Percentiles rank a stretch among this genome's conserved stretches.
Conservation (phyloP, 2,329 filamentous ascomycete species). For the Ilyonectria sp. region DNA sequence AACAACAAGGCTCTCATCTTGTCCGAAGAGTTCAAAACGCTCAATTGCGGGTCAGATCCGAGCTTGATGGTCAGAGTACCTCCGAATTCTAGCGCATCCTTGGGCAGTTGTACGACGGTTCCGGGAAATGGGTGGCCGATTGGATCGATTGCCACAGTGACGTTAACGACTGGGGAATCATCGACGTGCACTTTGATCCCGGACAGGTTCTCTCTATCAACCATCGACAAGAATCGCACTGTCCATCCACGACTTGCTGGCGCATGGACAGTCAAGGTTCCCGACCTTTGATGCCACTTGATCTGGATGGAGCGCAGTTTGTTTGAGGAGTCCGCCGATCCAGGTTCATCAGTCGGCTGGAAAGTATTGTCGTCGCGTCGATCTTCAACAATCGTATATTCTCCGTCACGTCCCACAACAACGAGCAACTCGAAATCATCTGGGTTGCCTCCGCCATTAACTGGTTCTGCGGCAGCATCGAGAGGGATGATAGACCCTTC, state of each 20-base stretch:
- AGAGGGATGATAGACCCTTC: slow-evolving; percentile 73
- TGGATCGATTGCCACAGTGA: too few relatives aligned
- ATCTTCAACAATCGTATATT: slow-evolving; percentile 66
- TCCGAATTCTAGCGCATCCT: background rate
- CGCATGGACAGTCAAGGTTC: background rate
- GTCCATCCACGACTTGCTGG: too few relatives aligned
- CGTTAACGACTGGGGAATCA: too few relatives aligned
- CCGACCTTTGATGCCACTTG: background rate
- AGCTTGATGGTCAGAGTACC: background rate
- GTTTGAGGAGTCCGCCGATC: too few relatives aligned
- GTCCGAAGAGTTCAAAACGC: background rate
- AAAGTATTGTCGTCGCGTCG: background rate
- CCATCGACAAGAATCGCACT: too few relatives aligned
- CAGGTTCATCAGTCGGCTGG: background rate
- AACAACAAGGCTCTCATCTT: background rate
- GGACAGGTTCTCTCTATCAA: too few relatives aligned
- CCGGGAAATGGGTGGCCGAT: too few relatives aligned
- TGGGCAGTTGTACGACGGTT: too few relatives aligned
- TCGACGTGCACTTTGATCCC: too few relatives aligned
- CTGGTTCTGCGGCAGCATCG: slow-evolving; percentile 57
- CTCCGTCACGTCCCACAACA: slow-evolving; percentile 62
- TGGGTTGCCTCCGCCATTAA: slow-evolving; percentile 65
- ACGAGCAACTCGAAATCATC: slow-evolving; percentile 64
- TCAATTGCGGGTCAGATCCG: background rate
- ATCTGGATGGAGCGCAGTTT: background rate